phyloP scores from a whole-genome alignment of 2,329 filamentous ascomycete species.

The Pseudogymnoascus pannorum region DNA sequence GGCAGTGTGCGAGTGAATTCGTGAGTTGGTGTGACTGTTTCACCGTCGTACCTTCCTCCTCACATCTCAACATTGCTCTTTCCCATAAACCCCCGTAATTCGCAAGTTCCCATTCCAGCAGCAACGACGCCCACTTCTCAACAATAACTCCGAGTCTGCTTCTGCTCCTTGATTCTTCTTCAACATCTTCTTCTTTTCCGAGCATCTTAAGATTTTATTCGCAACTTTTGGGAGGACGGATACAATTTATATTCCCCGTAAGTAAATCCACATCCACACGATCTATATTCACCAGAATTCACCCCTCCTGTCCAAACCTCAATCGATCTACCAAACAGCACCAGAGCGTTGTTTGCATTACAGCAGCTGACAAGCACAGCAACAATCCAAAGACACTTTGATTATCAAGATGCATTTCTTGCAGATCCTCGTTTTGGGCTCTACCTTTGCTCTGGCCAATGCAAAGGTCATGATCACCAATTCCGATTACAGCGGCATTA shows the following conservation, averaged over 20 bases:
- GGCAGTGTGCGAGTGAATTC: neutral
- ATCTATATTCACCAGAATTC: neutral
- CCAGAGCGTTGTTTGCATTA: neutral
- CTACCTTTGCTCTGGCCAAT: conserved; percentile 17
- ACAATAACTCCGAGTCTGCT: neutral
- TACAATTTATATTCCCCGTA: conserved; percentile 7
- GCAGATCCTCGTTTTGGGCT: conserved; percentile 20
- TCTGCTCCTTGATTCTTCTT: neutral
- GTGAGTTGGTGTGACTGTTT: neutral
- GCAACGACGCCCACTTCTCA: neutral
- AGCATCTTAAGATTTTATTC: conserved; percentile 1
- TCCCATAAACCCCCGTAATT: neutral
- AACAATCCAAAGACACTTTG: neutral
- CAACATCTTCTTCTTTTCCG: conserved; percentile 7
- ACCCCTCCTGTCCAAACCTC: neutral
- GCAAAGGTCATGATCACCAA: conserved; percentile 24
- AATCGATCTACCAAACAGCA: neutral
- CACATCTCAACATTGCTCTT: neutral
- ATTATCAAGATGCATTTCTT: conserved; percentile 27
- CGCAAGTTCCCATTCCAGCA: conserved; percentile 1
- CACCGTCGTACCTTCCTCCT: neutral
- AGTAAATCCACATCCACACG: neutral
- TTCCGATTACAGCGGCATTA: conserved; percentile 18
- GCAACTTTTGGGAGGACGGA: conserved; percentile 2
- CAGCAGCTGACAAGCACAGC: neutral